phyloP scores from a whole-genome alignment of 1,284 basidiomycete genomes.

The Kwoniella shivajii region DNA sequence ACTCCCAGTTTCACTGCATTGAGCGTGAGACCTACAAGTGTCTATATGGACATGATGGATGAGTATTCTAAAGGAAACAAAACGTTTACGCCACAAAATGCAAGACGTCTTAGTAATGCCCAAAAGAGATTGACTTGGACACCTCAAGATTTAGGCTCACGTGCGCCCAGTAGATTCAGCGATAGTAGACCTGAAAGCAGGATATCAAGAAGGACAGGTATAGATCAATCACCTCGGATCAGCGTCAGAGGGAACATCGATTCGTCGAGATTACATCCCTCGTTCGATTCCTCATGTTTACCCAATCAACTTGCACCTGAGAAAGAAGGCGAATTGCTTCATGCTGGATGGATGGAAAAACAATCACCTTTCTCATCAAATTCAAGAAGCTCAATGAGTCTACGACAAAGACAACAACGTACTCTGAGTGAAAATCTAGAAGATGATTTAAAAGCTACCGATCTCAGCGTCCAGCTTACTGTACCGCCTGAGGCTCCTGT shows the following conservation, averaged over 20 bases:
- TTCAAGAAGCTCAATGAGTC: background rate
- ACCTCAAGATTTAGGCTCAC: conserved; percentile 23
- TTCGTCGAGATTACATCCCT: background rate
- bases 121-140: conserved; percentile 40
- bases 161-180: conserved; percentile 16
- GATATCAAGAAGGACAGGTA: conserved; percentile 12
- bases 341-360: conserved; percentile 11
- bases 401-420: conserved; percentile 11
- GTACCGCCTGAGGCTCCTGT: background rate
- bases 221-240: background rate
- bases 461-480: conserved; percentile 4
- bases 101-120: conserved; percentile 22
- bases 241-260: conserved; percentile 2
- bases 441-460: conserved; percentile 27
- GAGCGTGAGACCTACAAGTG: conserved; percentile 27
- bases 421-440: conserved; percentile 25
- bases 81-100: conserved; percentile 13
- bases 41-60: conserved; percentile 45
- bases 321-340: background rate
- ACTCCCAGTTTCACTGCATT: conserved; percentile 29
- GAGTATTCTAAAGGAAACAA: conserved; percentile 33
- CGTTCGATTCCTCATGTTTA: conserved; percentile 3
- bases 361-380: background rate
- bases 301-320: background rate
- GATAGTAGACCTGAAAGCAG: conserved; percentile 20